Conservation (phyloP, 2,329 filamentous ascomycete species). For the Colletotrichum incanum region DNA sequence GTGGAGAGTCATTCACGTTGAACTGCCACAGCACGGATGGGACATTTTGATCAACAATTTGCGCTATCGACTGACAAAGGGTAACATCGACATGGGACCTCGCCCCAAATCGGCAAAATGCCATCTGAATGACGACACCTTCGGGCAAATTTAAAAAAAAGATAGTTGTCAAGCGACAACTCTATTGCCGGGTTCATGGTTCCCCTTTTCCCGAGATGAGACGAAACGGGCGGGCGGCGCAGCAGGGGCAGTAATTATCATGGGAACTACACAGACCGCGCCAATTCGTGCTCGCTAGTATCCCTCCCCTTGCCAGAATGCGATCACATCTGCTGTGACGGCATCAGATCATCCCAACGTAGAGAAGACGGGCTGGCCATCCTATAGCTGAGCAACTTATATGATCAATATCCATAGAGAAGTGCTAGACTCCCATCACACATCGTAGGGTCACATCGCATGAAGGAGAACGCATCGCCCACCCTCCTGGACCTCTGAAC, state of each 20-base stretch:
- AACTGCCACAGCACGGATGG: background rate
- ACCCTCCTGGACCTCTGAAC: background rate
- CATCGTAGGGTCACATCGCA: slow-evolving; percentile 23
- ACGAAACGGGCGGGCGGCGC: background rate
- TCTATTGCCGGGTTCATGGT: background rate
- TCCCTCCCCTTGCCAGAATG: background rate
- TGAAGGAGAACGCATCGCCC: slow-evolving; percentile 5
- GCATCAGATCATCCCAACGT: slow-evolving; percentile 23
- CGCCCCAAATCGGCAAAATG: background rate
- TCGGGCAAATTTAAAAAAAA: background rate
- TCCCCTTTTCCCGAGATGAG: background rate
- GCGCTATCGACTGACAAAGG: background rate
- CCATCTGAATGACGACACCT: slow-evolving; percentile 15
- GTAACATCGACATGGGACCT: background rate
- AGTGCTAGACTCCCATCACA: background rate
- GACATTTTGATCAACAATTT: background rate
- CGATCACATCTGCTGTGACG: background rate
- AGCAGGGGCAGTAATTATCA: background rate
- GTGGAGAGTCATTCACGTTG: background rate
- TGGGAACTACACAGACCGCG: background rate
- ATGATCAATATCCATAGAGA: slow-evolving; percentile 13
- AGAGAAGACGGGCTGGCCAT: background rate
- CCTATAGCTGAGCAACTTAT: background rate
- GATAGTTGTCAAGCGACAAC: background rate
- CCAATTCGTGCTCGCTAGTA: background rate